Conservation (phyloP, 2,329 filamentous ascomycete genomes). For the Diplocarpon rosae region DNA sequence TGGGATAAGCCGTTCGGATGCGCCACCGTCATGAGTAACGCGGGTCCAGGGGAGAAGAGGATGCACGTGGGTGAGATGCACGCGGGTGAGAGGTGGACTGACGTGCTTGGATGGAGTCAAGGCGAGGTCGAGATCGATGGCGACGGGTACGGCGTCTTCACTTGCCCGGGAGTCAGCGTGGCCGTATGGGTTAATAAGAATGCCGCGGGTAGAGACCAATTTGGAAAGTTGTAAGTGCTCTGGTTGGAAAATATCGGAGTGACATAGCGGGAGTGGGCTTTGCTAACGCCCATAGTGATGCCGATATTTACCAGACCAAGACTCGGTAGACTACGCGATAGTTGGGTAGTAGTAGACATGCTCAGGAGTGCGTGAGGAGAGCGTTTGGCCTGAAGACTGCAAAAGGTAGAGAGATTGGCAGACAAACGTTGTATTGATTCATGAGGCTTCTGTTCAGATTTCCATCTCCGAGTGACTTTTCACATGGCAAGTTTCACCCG, state of each 20-base stretch:
- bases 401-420: no score
- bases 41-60: constrained; percentile 36
- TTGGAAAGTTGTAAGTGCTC: constrained; percentile 31
- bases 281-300: constrained; percentile 18
- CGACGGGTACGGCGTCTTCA: constrained; percentile 48
- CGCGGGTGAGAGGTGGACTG: constrained; percentile 51
- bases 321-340: constrained; percentile 1
- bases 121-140: constrained; percentile 46
- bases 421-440: no score
- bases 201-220: constrained; percentile 38
- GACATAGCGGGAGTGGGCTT: not conserved
- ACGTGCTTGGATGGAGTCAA: constrained; percentile 44
- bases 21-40: constrained; percentile 46
- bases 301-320: constrained; percentile 23
- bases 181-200: constrained; percentile 50
- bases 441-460: no score
- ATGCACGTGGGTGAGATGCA: constrained; percentile 53
- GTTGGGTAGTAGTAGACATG: no score
- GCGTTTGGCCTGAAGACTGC: no score
- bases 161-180: constrained; percentile 41
- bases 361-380: no score
- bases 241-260: no score
- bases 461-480: no score
- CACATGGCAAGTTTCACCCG: no score
- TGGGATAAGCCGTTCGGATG: constrained; percentile 37